Evolutionary conservation across 805 yeast species (phyloP).

Genomic region (Metschnikowia chrysomelidarum): DNA sequence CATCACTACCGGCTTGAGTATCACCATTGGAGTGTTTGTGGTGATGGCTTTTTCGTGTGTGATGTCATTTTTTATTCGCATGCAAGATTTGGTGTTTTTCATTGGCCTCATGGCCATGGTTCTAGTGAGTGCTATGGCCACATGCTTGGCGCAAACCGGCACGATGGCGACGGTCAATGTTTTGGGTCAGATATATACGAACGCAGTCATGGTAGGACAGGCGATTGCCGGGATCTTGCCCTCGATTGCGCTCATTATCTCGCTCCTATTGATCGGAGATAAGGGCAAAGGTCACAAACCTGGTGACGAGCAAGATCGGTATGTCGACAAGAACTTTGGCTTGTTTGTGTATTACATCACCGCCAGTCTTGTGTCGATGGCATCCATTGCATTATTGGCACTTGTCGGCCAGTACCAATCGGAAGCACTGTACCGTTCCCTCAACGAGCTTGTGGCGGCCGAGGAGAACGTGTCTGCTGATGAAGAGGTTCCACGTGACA

Average conservation of each 20-base stretch:
- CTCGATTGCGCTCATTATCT: constrained; percentile 60
- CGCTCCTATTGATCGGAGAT: constrained; percentile 46
- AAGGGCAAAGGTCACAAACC: constrained; percentile 14
- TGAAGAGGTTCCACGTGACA: constrained; percentile 18
- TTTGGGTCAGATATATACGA: constrained; percentile 74
- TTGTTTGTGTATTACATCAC: constrained; percentile 48
- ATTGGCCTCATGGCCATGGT: constrained; percentile 60
- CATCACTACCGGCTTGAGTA: constrained; percentile 55
- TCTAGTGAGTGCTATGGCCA: constrained; percentile 64
- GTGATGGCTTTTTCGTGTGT: constrained; percentile 54
- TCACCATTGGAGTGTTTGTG: constrained; percentile 58
- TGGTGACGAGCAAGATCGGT: constrained; percentile 17
- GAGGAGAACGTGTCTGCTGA: constrained; percentile 17
- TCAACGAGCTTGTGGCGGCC: constrained; percentile 13
- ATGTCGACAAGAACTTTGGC: constrained; percentile 39
- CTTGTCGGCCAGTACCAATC: constrained; percentile 30
- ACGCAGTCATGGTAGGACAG: constrained; percentile 92
- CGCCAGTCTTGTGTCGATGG: constrained; percentile 47
- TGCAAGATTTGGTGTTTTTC: constrained; percentile 47
- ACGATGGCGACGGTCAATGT: constrained; percentile 82
- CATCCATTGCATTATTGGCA: constrained; percentile 41
- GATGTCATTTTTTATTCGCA: constrained; percentile 29
- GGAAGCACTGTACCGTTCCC: constrained; percentile 21
- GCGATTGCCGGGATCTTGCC: constrained; percentile 94
- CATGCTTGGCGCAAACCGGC: constrained; percentile 86